Percentiles rank a stretch among this genome's conserved stretches.
Conservation (phyloP, 805 yeast species). For the Wickerhamomyces silvicola region DNA sequence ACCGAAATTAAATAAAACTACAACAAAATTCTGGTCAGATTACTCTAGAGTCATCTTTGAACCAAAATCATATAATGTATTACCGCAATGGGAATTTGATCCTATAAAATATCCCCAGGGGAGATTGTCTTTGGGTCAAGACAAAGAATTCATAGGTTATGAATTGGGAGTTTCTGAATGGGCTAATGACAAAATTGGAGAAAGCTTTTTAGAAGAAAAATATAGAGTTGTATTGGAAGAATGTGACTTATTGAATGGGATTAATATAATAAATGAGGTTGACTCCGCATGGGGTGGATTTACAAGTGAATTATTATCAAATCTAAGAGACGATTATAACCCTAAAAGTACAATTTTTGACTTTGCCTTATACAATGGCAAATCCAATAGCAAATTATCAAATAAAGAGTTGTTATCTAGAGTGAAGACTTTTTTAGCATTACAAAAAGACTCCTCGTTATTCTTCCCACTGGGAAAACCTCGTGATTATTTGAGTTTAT, state of each 20-base stretch:
- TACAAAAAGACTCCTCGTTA: constrained; percentile 44
- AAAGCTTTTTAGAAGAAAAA: constrained; percentile 50
- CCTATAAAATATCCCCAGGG: constrained; percentile 26
- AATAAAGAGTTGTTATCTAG: constrained; percentile 28
- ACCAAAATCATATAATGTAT: constrained; percentile 49
- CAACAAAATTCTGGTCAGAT: constrained; percentile 73
- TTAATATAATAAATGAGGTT: constrained; percentile 62
- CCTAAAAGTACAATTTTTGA: constrained; percentile 40
- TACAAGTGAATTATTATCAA: constrained; percentile 41
- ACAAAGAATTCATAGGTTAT: constrained; percentile 37
- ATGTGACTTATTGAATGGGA: constrained; percentile 68
- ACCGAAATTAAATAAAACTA: constrained; percentile 30
- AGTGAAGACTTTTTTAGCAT: constrained; percentile 38
- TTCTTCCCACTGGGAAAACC: constrained; percentile 46
- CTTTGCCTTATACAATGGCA: constrained; percentile 38
- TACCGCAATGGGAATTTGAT: constrained; percentile 56
- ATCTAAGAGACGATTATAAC: constrained; percentile 63
- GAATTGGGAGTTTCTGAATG: constrained; percentile 60
- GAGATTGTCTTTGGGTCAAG: constrained; percentile 19
- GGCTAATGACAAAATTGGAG: constrained; percentile 27
- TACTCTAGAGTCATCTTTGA: constrained; percentile 61
- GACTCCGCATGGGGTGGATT: constrained; percentile 88
- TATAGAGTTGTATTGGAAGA: constrained; percentile 64
- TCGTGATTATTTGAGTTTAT: constrained; percentile 19
- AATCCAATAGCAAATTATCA: constrained; percentile 8